Evolutionary conservation across 148 eudicot species (phyloP).

Genomic region (Linanthus parryae): DNA sequence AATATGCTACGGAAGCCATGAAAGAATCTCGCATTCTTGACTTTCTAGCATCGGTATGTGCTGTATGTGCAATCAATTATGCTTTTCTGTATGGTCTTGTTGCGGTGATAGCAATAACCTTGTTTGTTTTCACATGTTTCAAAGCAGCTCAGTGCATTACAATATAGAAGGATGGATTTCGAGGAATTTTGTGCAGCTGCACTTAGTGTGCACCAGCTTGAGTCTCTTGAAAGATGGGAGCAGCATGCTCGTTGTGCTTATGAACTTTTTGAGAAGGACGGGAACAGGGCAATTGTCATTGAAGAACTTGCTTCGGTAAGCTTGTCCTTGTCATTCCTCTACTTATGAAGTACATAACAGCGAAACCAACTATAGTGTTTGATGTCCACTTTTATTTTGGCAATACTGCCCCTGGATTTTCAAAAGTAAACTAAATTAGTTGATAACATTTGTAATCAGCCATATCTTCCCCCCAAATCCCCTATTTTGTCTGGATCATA

Average conservation of each 20-base stretch:
- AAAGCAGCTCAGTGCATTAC: constrained; percentile 73
- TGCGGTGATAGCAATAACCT: background rate
- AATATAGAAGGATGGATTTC: constrained; percentile 83
- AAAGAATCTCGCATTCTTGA: constrained; percentile 84
- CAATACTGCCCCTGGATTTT: no score
- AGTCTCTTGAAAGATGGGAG: constrained; percentile 91
- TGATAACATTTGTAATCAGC: no score
- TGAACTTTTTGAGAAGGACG: constrained; percentile 89
- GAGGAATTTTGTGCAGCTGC: constrained; percentile 95
- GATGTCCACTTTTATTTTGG: no score
- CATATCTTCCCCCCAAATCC: no score
- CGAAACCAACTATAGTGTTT: no score
- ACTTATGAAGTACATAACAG: no score
- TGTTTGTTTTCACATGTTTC: background rate
- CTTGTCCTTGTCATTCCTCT: no score
- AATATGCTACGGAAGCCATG: constrained; percentile 91
- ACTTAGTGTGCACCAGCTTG: constrained; percentile 81
- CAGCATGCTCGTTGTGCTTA: constrained; percentile 91
- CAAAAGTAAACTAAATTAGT: no score
- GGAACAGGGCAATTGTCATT: constrained; percentile 77
- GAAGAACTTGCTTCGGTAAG: constrained; percentile 94
- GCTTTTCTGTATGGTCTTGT: background rate
- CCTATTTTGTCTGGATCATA: no score
- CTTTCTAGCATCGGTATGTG: constrained; percentile 69
- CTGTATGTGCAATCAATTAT: background rate